Conservation (phyloP, 2,329 filamentous ascomycete species). For the Cadophora sp. region DNA sequence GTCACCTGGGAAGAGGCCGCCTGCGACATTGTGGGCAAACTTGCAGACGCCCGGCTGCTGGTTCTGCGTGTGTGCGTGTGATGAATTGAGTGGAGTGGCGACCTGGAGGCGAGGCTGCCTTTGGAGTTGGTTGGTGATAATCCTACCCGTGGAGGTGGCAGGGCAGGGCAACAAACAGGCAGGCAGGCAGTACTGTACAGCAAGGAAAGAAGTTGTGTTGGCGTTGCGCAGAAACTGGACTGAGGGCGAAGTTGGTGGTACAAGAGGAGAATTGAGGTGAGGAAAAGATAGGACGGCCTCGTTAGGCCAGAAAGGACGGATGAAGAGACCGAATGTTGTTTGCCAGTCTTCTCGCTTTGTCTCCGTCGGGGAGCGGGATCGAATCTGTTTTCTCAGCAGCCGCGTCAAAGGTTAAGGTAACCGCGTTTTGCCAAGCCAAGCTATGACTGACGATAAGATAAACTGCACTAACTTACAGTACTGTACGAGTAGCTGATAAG, state of each 20-base stretch:
- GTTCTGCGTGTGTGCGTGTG: neutral
- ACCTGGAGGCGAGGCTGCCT: constrained; percentile 5
- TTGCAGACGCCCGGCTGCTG: constrained; percentile 19
- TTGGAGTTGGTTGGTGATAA: neutral
- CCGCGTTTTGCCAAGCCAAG: neutral
- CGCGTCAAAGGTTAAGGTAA: neutral
- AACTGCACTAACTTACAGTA: too few species aligned
- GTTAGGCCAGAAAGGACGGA: neutral
- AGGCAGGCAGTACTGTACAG: neutral
- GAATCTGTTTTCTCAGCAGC: neutral
- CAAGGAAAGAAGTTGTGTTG: neutral
- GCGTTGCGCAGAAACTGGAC: constrained; percentile 4
- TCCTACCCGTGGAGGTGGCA: neutral
- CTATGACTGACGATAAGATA: constrained; percentile 1
- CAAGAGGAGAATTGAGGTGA: neutral
- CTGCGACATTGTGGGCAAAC: constrained; percentile 32
- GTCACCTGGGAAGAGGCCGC: constrained; percentile 10
- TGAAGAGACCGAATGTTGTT: constrained; percentile 6
- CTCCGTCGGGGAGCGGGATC: neutral
- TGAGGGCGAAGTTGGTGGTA: neutral
- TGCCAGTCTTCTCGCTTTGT: neutral
- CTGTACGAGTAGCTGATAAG: too few species aligned
- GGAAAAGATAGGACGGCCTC: neutral
- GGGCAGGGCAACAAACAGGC: neutral
- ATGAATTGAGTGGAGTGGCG: constrained; percentile 3